Evolutionary conservation across 1,284 basidiomycete species (phyloP).

Genomic region (Ustilago nuda): DNA sequence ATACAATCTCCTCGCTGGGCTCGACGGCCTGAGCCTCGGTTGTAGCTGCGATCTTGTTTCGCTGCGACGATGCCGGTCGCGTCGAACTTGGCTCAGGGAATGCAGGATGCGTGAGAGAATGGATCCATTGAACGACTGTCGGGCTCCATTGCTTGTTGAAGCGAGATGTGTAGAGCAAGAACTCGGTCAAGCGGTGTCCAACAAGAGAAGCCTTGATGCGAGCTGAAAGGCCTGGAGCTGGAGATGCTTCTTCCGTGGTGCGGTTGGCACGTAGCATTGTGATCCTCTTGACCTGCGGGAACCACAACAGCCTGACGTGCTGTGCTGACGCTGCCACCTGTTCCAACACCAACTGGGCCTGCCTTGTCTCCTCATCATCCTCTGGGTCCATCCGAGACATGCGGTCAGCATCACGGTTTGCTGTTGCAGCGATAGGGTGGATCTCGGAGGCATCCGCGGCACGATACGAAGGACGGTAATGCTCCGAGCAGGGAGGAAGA

Average conservation of each 20-base stretch:
- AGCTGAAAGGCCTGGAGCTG: constrained; percentile 20
- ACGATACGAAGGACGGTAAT: constrained; percentile 39
- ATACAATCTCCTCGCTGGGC: constrained; percentile 50
- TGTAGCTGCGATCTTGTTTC: constrained; percentile 20
- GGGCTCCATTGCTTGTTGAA: constrained; percentile 40
- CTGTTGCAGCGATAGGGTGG: constrained; percentile 35
- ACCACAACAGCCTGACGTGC: constrained; percentile 96
- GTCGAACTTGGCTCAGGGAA: constrained; percentile 19
- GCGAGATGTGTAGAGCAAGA: constrained; percentile 48
- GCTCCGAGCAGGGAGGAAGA: constrained; percentile 39
- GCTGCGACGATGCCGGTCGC: background rate
- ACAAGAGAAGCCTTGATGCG: constrained; percentile 42
- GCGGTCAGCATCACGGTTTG: constrained; percentile 30
- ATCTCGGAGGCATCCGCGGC: constrained; percentile 31
- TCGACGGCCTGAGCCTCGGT: constrained; percentile 65
- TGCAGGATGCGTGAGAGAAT: constrained; percentile 46
- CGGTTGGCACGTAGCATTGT: constrained; percentile 82
- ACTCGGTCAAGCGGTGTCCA: constrained; percentile 45
- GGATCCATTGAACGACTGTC: constrained; percentile 42
- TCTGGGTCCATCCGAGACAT: constrained; percentile 35
- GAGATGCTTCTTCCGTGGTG: constrained; percentile 73
- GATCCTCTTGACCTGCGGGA: constrained; percentile 81
- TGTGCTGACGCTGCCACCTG: constrained; percentile 73
- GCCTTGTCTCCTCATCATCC: constrained; percentile 65
- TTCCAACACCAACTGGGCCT: constrained; percentile 73